Evolutionary conservation across 768 basidiomycete species (phyloP).

Genomic region (Nevesoporus exiguus): DNA sequence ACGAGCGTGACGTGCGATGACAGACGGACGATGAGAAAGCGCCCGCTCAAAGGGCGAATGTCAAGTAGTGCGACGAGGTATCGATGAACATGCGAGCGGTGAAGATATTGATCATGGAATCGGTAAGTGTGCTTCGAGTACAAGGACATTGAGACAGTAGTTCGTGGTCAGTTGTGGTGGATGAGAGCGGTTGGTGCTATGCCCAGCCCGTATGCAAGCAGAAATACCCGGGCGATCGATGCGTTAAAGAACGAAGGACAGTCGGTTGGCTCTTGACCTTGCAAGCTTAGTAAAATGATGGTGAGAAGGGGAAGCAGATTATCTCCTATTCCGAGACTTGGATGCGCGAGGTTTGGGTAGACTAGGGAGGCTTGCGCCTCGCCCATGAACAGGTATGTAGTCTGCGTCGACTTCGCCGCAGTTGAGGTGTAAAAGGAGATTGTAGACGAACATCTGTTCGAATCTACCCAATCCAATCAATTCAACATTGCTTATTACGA

Average conservation of each 20-base stretch:
- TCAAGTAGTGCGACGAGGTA: constrained; percentile 13
- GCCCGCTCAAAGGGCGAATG: constrained; percentile 8
- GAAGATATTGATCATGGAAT: constrained; percentile 1
- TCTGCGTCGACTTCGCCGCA: constrained; percentile 72
- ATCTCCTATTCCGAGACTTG: constrained; percentile 56
- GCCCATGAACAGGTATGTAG: constrained; percentile 77
- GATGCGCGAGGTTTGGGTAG: constrained; percentile 43
- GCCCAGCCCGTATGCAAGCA: neutral
- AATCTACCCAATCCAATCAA: constrained; percentile 47
- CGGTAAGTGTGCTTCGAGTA: constrained; percentile 16
- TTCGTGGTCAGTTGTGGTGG: neutral
- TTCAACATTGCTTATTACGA: constrained; percentile 1
- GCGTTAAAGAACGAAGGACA: neutral
- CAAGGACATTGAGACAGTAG: constrained; percentile 5
- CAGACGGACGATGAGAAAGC: neutral
- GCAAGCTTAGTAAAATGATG: neutral
- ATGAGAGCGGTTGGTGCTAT: neutral
- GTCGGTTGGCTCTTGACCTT: neutral
- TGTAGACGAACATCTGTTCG: constrained; percentile 86
- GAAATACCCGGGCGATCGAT: too few relatives aligned
- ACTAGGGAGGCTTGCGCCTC: constrained; percentile 58
- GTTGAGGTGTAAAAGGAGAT: constrained; percentile 75
- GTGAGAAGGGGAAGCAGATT: neutral
- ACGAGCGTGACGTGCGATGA: neutral
- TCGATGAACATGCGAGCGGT: constrained; percentile 3